Evolutionary conservation across 1,284 basidiomycete genomes (phyloP).

Genomic region (Tilletia horrida): DNA sequence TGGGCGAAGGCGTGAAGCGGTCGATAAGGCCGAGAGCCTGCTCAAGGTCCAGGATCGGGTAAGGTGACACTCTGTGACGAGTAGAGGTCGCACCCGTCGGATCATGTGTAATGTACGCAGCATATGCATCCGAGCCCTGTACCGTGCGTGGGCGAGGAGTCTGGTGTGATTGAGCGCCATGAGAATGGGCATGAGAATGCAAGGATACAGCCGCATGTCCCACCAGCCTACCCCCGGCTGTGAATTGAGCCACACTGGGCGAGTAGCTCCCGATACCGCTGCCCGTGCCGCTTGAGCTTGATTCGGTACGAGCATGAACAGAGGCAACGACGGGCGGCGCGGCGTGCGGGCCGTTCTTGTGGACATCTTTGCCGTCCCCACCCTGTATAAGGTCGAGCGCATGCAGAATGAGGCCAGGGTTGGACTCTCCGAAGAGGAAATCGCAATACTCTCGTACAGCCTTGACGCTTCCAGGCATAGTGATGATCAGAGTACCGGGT

Average conservation of each 20-base stretch:
- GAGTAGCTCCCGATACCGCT: constrained; percentile 12
- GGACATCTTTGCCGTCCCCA: constrained; percentile 65
- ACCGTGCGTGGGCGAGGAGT: constrained; percentile 14
- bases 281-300: constrained; percentile 5
- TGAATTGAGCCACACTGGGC: constrained; percentile 14
- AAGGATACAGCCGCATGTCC: neutral
- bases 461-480: constrained; percentile 77
- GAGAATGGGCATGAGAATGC: constrained; percentile 21
- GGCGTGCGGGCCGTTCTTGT: constrained; percentile 52
- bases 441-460: constrained; percentile 75
- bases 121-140: constrained; percentile 56
- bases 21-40: constrained; percentile 66
- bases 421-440: constrained; percentile 61
- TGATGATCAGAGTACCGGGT: constrained; percentile 67
- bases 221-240: constrained; percentile 15
- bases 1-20: constrained; percentile 58
- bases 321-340: neutral
- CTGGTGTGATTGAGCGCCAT: neutral
- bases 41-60: constrained; percentile 67
- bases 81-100: constrained; percentile 58
- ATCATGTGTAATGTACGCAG: constrained; percentile 64
- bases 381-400: constrained; percentile 73
- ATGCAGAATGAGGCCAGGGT: constrained; percentile 61
- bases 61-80: constrained; percentile 64
- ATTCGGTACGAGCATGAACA: constrained; percentile 15